Evolutionary conservation across 805 yeast genomes (phyloP).

Genomic region (Lipomyces oligophaga): DNA sequence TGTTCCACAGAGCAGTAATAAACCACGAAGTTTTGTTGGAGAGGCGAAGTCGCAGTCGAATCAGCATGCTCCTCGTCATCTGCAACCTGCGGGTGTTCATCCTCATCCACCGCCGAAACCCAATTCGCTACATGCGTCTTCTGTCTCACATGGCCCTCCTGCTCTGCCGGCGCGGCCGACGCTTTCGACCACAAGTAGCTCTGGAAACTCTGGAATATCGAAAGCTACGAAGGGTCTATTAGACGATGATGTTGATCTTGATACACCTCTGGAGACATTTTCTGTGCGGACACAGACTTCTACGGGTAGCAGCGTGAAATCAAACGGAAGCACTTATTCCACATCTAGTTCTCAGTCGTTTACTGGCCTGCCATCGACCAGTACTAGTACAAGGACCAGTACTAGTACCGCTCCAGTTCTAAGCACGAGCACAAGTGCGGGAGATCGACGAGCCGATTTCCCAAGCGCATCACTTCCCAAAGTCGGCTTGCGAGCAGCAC

Average conservation of each 20-base stretch:
- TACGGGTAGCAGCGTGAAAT: slow-evolving; percentile 5
- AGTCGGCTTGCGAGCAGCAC: too few species aligned
- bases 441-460: slow-evolving; percentile 12
- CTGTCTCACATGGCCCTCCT: too few species aligned
- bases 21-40: not conserved
- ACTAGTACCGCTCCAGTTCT: too few species aligned
- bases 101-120: slow-evolving; percentile 17
- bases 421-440: too few species aligned
- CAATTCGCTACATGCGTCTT: slow-evolving; percentile 19
- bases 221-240: not conserved
- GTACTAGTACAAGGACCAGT: too few species aligned
- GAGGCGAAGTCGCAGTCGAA: slow-evolving; percentile 3
- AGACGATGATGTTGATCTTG: slow-evolving; percentile 8
- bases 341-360: too few species aligned
- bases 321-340: too few species aligned
- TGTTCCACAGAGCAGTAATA: too few species aligned
- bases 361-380: too few species aligned
- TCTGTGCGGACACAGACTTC: too few species aligned
- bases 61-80: not conserved
- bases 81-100: not conserved
- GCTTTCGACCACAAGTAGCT: not conserved
- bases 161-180: slow-evolving; percentile 21
- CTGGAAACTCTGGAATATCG: too few species aligned
- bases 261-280: slow-evolving; percentile 24
- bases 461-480: slow-evolving; percentile 23